Percentiles rank a stretch among this genome's conserved stretches.
Evolutionary conservation across 805 yeast species (phyloP).

Genomic region (Pichia sporocuriosa): DNA sequence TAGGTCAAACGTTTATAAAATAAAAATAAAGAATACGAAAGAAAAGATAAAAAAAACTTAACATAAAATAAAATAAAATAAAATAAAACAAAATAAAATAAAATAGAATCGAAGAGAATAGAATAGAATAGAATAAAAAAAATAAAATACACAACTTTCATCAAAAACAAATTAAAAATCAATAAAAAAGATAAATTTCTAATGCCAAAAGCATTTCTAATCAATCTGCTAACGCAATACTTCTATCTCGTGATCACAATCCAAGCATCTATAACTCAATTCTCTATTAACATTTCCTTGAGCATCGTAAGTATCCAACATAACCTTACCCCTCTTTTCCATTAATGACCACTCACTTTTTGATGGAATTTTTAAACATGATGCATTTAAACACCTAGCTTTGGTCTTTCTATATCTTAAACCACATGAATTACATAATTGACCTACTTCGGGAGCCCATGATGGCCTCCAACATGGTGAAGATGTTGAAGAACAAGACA

Average conservation of each 20-base stretch:
- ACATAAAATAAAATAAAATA: neutral
- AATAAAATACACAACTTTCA: neutral
- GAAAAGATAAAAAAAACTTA: neutral
- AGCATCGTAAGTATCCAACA: conserved; percentile 15
- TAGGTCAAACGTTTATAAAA: too few species aligned
- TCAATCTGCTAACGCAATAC: conserved; percentile 21
- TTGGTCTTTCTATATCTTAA: conserved; percentile 89
- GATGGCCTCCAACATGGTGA: conserved; percentile 99
- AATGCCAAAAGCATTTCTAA: neutral
- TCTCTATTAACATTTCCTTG: conserved; percentile 9
- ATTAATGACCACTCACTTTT: conserved; percentile 91
- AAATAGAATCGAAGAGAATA: neutral
- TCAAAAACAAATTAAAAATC: neutral
- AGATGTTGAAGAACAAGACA: conserved; percentile 84
- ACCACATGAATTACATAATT: conserved; percentile 94
- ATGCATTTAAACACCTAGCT: conserved; percentile 72
- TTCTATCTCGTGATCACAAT: conserved; percentile 52
- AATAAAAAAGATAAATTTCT: neutral
- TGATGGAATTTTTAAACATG: conserved; percentile 87
- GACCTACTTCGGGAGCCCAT: conserved; percentile 90
- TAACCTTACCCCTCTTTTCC: conserved; percentile 58
- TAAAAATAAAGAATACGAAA: neutral
- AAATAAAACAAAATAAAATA: neutral
- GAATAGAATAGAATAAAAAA: neutral
- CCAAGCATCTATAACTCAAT: conserved; percentile 44